A percentile compares a stretch with the other conserved stretches of the same genome.
phyloP scores from a whole-genome alignment of 805 yeast species.

The Candida ulmi region DNA sequence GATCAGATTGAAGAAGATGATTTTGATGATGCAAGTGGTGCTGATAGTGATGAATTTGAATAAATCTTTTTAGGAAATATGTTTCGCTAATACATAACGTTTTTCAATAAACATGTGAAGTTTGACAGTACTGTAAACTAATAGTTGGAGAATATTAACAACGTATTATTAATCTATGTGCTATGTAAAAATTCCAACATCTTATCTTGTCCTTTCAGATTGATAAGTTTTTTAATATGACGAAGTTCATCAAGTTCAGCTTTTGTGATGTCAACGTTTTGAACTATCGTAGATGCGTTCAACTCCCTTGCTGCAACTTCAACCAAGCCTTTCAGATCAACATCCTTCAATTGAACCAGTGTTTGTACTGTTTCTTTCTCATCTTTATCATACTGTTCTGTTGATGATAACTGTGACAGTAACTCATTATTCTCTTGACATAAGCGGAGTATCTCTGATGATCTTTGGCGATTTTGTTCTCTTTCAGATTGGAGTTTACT shows the following conservation, averaged over 20 bases:
- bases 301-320: conserved; percentile 30
- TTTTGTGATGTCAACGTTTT: conserved; percentile 10
- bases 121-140: neutral
- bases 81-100: too few relatives aligned
- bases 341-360: conserved; percentile 26
- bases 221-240: conserved; percentile 55
- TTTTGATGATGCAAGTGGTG: conserved; percentile 3
- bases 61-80: too few relatives aligned
- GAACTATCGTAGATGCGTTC: conserved; percentile 11
- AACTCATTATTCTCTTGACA: conserved; percentile 30
- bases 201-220: conserved; percentile 63
- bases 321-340: conserved; percentile 45
- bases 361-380: conserved; percentile 30
- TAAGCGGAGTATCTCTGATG: conserved; percentile 29
- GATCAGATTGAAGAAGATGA: conserved; percentile 4
- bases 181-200: conserved; percentile 50
- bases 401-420: conserved; percentile 25
- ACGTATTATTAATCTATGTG: neutral
- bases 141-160: neutral
- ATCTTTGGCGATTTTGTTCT: conserved; percentile 26
- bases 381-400: conserved; percentile 18
- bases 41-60: neutral
- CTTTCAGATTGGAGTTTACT: conserved; percentile 38
- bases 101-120: too few relatives aligned
- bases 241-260: conserved; percentile 47